Evolutionary conservation across 2,329 filamentous ascomycete genomes (phyloP), one percentile per base, ranked within the genome.

Genomic region (Tolypocladium ophioglossoides): DNA sequence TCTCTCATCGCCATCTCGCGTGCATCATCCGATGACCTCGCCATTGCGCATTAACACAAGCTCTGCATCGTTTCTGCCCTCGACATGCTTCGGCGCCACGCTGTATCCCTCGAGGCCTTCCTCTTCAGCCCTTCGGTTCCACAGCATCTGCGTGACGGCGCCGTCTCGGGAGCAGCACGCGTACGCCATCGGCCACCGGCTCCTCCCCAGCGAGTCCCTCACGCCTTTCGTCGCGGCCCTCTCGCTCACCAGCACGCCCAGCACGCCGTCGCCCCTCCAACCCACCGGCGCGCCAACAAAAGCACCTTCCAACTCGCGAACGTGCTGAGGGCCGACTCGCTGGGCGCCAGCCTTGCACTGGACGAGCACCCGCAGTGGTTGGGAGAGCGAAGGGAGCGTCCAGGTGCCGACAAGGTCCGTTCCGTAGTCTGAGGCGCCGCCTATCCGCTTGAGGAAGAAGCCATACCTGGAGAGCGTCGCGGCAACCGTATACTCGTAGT

Each of bases 301-400:
- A 0, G 89, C 82, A 4, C 92, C 92, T 64, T 90, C 87, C 3
- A 92, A 77, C 70, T 92, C 88, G n/a, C 88, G 80, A 10, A 89
- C 71, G 49, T 83, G 72, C 35, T 76, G 71, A 0, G 88, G 87
- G 0, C 80, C 75, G 14, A 75, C 67, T 48, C 74, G 73, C 54
- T 72, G 70, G 20, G 72, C 66, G 16, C 78, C 73, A 1, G 77
- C 80, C 68, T 92, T 94, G 75, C 89, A 92, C 66, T 92, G 88
- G 1, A 80, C 56, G 16, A 83, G 62, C 8, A 80, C 72, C 50
- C 71, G 74, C 37, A 83, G 61, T 1, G 73, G 68, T 1, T 63
- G 60, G 10, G 56, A 27, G 2, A 62, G 57, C 3, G 61, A 60
- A 0, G 66, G 83, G 0, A 89, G 71, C 0, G 69, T 69, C 88